phyloP scores from a whole-genome alignment of 2,329 filamentous ascomycete genomes.

The Trichoderma sp. region DNA sequence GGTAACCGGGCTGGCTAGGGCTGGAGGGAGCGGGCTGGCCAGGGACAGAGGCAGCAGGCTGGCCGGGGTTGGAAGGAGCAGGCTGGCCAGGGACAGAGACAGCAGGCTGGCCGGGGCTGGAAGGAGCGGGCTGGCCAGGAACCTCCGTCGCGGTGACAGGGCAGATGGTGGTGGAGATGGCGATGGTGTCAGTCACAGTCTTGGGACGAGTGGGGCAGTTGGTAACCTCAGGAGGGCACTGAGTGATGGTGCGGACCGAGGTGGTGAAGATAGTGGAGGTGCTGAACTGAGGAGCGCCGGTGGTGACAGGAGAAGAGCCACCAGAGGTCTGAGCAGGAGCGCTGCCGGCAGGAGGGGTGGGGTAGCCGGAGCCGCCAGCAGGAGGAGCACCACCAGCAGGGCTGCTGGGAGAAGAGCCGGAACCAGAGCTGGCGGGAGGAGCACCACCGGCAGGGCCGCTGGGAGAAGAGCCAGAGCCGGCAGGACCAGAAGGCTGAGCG shows the following conservation, averaged over 20 bases:
- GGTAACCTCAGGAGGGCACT: constrained; percentile 61
- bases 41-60: constrained; percentile 1
- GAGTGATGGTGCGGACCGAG: constrained; percentile 63
- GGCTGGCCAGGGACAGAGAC: neutral
- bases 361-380: constrained; percentile 6
- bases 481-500: constrained; percentile 23
- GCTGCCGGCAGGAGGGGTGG: constrained; percentile 8
- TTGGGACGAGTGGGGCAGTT: constrained; percentile 58
- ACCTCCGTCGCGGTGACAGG: constrained; percentile 39
- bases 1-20: too few species aligned
- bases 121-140: neutral
- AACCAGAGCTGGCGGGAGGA: constrained; percentile 28
- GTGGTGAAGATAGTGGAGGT: constrained; percentile 61
- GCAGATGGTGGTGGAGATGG: constrained; percentile 47
- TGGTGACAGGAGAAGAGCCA: constrained; percentile 28
- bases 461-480: constrained; percentile 16
- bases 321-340: constrained; percentile 18
- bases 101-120: constrained; percentile 9
- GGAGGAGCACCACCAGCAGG: constrained; percentile 12
- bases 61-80: constrained; percentile 11
- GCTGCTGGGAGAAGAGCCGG: constrained; percentile 10
- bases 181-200: constrained; percentile 43
- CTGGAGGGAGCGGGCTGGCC: too few species aligned
- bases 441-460: constrained; percentile 22
- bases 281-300: constrained; percentile 41